Evolutionary conservation across 108 stramenopile species (phyloP).

Genomic region (Licmophora abbreviata): DNA sequence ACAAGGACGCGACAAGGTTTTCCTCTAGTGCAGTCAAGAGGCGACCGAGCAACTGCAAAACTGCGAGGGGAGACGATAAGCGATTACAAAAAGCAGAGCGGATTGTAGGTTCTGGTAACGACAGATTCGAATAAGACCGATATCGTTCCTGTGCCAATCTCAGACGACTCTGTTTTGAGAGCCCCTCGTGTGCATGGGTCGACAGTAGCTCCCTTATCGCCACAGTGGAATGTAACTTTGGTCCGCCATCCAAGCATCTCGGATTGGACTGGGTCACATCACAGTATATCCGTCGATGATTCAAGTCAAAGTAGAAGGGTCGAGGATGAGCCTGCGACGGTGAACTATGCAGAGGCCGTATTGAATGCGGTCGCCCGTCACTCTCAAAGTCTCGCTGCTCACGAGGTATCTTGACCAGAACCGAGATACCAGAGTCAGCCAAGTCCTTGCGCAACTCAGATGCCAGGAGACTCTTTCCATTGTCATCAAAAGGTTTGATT

Average conservation of each 20-base stretch:
- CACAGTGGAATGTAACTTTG: conserved; percentile 20
- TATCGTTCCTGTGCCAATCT: conserved; percentile 35
- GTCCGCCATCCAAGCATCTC: conserved; percentile 32
- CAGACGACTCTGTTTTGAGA: conserved; percentile 11
- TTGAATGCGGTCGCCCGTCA: conserved; percentile 1
- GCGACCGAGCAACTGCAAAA: conserved; percentile 41
- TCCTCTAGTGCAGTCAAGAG: conserved; percentile 45
- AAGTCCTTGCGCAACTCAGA: conserved; percentile 9
- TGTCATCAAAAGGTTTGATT: conserved; percentile 8
- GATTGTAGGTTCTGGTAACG: conserved; percentile 38
- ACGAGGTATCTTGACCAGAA: not conserved
- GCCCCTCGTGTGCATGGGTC: conserved; percentile 10
- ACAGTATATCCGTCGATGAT: conserved; percentile 39
- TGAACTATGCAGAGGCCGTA: conserved; percentile 4
- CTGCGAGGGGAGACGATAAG: conserved; percentile 46
- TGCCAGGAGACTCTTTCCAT: conserved; percentile 13
- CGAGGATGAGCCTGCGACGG: conserved; percentile 14
- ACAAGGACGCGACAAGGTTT: conserved; percentile 20
- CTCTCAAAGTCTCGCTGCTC: not conserved
- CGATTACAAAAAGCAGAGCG: conserved; percentile 32
- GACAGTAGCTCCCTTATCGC: conserved; percentile 20
- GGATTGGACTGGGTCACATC: conserved; percentile 12
- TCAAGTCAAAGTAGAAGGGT: conserved; percentile 32
- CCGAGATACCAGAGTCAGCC: not conserved
- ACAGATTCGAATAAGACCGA: conserved; percentile 27